Evolutionary conservation across 2,329 filamentous ascomycete genomes (phyloP), one percentile per base, ranked within the genome.

Genomic region (Fonsecaea nubica): DNA sequence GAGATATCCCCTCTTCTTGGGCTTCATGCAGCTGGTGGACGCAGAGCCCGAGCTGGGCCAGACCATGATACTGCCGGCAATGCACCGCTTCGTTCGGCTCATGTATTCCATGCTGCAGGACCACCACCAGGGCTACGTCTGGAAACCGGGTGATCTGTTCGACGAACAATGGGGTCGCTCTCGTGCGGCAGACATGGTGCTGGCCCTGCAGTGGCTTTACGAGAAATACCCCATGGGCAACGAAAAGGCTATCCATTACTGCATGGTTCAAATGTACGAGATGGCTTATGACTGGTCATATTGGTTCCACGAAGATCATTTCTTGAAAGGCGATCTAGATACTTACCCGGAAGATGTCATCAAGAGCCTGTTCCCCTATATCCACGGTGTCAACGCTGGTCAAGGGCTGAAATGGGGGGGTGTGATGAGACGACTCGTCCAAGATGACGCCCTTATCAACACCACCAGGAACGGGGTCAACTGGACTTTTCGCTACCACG

Each of bases 31-130:
- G 65, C 69, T 76, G 69, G 81, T 83, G 71, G 78, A 84, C 30
- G 80, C 80, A 3, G 82, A 86, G 67, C 85, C 82, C 2, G 81
- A 86, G 66, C 84, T 82, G 2, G 74, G 72, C n/a, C 68, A 77
- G 13, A 74, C 75, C 1, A 77, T 76, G 45, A 82, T 87, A 40
- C 75, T 87, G 0, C 74, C 80, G 60, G 77, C 84, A 0, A 80
- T 87, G 76, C 79, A 85, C 67, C 77, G 75, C 30, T 88, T 86
- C 69, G 75, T 84, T 42, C 71, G 75, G 3, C 74, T 88, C 3
- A 82, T 83, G 72, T 80, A 87, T 68, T 75, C 74, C 36, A 89
- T 89, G 86, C 78, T 89, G 18, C 76, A 78, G 62, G 74, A 86
- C 63, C 81, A 86, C 69, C 82, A 81, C 53, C 80, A 80, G 1